Conservation (phyloP, 192 early-diverging fungal species). For the Coemansia nantahalensis region DNA sequence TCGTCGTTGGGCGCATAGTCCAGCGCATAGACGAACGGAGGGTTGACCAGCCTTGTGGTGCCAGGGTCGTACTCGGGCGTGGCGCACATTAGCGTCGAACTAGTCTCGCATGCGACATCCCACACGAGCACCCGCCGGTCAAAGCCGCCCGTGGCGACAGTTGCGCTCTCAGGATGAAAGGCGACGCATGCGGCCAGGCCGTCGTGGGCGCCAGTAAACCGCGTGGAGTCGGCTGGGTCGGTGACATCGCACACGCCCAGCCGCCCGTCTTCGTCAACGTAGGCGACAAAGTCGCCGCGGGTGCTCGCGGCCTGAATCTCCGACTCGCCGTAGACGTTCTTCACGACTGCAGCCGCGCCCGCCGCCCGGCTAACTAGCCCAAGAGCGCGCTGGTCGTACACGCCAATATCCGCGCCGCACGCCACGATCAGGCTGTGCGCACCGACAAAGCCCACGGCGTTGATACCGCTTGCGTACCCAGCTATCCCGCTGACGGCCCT, state of each 20-base stretch:
- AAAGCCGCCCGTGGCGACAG: constrained; percentile 38
- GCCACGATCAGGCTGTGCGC: constrained; percentile 19
- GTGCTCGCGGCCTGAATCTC: constrained; percentile 36
- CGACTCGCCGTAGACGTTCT: not conserved
- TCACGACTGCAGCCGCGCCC: not conserved
- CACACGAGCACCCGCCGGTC: constrained; percentile 35
- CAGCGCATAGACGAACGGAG: constrained; percentile 46
- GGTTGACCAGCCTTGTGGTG: constrained; percentile 25
- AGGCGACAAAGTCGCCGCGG: constrained; percentile 49
- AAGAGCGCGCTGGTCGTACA: constrained; percentile 32
- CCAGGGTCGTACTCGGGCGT: not conserved
- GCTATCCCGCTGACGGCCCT: constrained; percentile 11
- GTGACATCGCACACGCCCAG: constrained; percentile 25
- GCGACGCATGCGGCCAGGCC: constrained; percentile 34
- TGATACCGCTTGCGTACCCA: constrained; percentile 19
- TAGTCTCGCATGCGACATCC: constrained; percentile 36
- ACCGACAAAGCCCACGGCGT: constrained; percentile 17
- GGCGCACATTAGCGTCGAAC: not conserved
- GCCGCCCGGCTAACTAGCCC: not conserved
- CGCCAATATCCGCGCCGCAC: constrained; percentile 6
- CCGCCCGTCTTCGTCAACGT: constrained; percentile 39
- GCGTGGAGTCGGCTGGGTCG: constrained; percentile 8
- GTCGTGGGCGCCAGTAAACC: constrained; percentile 20
- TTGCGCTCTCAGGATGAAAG: constrained; percentile 26
- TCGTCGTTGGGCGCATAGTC: constrained; percentile 24